A percentile compares a stretch with the other conserved stretches of the same genome.
Conservation (phyloP, 2,329 filamentous ascomycete species). For the Neonectria magnoliae region DNA sequence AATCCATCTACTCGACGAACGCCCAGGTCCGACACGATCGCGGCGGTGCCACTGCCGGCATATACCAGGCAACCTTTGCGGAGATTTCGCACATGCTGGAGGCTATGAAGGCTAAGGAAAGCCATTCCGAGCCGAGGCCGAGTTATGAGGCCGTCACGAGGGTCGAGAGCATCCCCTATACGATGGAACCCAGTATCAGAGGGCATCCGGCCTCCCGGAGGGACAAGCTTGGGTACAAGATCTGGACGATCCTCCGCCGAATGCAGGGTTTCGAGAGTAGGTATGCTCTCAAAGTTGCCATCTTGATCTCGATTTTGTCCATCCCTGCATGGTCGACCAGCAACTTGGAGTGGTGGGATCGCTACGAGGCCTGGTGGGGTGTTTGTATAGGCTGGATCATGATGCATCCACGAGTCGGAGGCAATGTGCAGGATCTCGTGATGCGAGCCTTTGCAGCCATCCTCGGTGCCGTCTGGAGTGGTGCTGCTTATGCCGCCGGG, state of each 20-base stretch:
- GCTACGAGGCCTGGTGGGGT: conserved; percentile 67
- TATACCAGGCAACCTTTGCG: conserved; percentile 57
- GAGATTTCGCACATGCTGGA: conserved; percentile 56
- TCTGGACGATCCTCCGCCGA: conserved; percentile 62
- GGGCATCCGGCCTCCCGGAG: conserved; percentile 47
- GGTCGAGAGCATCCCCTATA: conserved; percentile 49
- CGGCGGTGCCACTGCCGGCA: conserved; percentile 65
- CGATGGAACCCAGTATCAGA: conserved; percentile 52
- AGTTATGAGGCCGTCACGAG: conserved; percentile 37
- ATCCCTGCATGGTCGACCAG: conserved; percentile 62
- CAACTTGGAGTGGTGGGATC: conserved; percentile 63
- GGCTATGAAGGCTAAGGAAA: conserved; percentile 53
- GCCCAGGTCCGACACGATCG: conserved; percentile 67
- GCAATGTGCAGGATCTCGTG: conserved; percentile 67
- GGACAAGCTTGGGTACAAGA: conserved; percentile 54
- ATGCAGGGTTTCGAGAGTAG: conserved; percentile 67
- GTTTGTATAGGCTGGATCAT: conserved; percentile 67
- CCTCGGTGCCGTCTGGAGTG: conserved; percentile 65
- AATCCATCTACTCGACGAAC: conserved; percentile 64
- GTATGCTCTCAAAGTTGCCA: conserved; percentile 66
- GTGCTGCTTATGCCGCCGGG: conserved; percentile 60
- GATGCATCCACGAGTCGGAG: conserved; percentile 61
- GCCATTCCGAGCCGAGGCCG: conserved; percentile 35
- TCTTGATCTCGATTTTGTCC: conserved; percentile 61
- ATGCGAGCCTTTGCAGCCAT: conserved; percentile 59